Percentiles rank a stretch among this genome's conserved stretches.
Evolutionary conservation across 148 eudicot species (phyloP).

Genomic region (Rhododendron ovatum): DNA sequence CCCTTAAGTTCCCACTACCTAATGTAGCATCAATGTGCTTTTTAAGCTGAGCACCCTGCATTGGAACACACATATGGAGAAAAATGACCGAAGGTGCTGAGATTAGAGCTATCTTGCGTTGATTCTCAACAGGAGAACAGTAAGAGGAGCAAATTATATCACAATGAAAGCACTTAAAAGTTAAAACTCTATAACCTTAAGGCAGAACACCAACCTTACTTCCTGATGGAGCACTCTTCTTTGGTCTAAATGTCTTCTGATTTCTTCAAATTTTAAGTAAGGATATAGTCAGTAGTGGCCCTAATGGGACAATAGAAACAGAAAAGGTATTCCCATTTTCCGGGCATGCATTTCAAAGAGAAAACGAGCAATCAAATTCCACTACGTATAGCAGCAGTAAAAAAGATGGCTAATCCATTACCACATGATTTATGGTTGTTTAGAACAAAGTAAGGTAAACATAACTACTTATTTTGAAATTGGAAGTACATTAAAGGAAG

Average conservation of each 20-base stretch:
- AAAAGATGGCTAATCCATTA: not conserved
- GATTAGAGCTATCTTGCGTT: not conserved
- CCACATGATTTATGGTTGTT: no score
- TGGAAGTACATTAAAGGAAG: not conserved
- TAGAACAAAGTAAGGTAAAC: not conserved
- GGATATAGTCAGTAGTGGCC: not conserved
- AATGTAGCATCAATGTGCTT: constrained; percentile 42
- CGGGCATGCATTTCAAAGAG: not conserved
- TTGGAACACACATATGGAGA: not conserved
- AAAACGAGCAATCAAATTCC: not conserved
- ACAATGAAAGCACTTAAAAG: not conserved
- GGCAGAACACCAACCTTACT: constrained; percentile 6
- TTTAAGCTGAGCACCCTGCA: constrained; percentile 36
- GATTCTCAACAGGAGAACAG: not conserved
- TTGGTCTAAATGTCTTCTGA: not conserved
- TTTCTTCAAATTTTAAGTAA: not conserved
- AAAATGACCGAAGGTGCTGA: not conserved
- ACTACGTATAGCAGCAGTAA: not conserved
- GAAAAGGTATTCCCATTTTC: not conserved
- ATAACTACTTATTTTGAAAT: not conserved
- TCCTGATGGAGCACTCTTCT: not conserved
- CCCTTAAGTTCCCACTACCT: constrained; percentile 43
- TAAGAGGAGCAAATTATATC: not conserved
- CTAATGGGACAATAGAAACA: not conserved
- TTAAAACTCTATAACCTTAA: not conserved